Evolutionary conservation across 352 stramenopile genomes (phyloP), one percentile per base, ranked within the genome.

Genomic region (Aphanomyces stellatus): DNA sequence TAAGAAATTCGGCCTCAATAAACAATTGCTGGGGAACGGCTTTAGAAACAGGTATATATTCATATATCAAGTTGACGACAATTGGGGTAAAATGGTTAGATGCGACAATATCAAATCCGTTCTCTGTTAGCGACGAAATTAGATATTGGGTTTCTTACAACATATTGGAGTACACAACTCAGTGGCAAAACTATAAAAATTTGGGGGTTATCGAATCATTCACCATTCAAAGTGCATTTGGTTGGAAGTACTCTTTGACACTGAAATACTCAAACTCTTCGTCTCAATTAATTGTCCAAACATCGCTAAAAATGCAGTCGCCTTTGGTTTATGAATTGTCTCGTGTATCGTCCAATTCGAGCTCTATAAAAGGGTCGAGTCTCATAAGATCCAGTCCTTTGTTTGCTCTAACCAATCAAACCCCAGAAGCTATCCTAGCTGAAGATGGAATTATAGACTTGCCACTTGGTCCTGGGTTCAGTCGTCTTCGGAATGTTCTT

Each of bases 141-240:
- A 56, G 11, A 22, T 67, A 67, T 31, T 67, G 60, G 60, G 27
- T 42, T 17, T 2, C 51, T 22, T 24, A 53, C n/a, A 31, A 31
- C 4, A 13, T 64, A 4, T 25, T 8, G 27, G n/a, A 4, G 4
- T 67, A 34, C 28, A 28, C 30, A 40, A 67, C 60, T 4, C 60
- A 57, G 37, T 67, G 60, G 60, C 60, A 67, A 67, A 67, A 57
- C 41, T 67, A 35, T 31, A 67, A 67, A 22, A 42, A 19, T 17
- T 31, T 67, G 8, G 60, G 60, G 11, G 60, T 67, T 17, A n/a
- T 56, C 33, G 60, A 67, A 48, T 49, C 43, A 22, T 67, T 41
- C 34, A 41, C 24, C 4, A 27, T 67, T 5, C 40, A 25, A 30
- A 67, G 37, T 31, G 60, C 60, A 2, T 57, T 67, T 10, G 60